Evolutionary conservation across 768 basidiomycete genomes (phyloP).

Genomic region (Naganishia vishniacii): DNA sequence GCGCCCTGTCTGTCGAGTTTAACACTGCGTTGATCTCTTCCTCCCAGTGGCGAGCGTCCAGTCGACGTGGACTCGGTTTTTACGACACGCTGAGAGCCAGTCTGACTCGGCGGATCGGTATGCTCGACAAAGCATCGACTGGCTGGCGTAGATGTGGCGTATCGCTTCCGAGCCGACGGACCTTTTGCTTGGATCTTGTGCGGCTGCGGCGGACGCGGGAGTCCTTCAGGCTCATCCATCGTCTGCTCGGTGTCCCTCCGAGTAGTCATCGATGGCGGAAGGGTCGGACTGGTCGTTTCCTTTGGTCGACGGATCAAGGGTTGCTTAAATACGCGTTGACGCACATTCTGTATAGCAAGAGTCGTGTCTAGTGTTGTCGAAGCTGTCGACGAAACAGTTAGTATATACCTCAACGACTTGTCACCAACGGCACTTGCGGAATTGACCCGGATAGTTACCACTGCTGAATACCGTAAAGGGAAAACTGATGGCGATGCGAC

Average conservation of each 20-base stretch:
- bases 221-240: background rate
- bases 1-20: too few relatives aligned
- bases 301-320: background rate
- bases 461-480: background rate
- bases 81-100: too few relatives aligned
- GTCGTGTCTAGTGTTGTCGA: background rate
- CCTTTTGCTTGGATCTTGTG: background rate
- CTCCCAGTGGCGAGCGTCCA: too few relatives aligned
- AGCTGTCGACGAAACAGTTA: background rate
- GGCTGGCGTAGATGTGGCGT: constrained; percentile 2
- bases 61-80: too few relatives aligned
- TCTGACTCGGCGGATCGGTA: too few relatives aligned
- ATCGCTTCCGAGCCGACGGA: background rate
- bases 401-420: background rate
- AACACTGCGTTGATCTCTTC: too few relatives aligned
- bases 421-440: background rate
- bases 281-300: background rate
- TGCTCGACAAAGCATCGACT: background rate
- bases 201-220: background rate
- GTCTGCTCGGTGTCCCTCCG: background rate
- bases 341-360: constrained; percentile 2
- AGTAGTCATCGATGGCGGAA: background rate
- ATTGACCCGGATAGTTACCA: background rate
- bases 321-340: background rate
- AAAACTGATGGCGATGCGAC: background rate